phyloP scores from a whole-genome alignment of 169 alveolate genomes.

The Eimeria falciformis region DNA sequence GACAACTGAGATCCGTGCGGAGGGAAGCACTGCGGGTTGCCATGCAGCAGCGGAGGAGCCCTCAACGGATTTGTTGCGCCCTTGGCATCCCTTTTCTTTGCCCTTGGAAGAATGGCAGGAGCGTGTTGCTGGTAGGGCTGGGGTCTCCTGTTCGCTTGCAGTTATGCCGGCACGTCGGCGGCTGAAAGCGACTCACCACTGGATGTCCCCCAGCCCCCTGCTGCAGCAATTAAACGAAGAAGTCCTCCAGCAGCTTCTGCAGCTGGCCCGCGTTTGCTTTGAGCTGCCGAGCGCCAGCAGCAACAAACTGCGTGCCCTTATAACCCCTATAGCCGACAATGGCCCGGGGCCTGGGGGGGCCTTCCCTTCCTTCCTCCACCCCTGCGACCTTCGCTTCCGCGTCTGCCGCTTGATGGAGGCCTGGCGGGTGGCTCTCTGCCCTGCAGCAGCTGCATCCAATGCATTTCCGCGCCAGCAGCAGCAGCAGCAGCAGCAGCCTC shows the following conservation, averaged over 20 bases:
- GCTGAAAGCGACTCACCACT: conserved; percentile 3
- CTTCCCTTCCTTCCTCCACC: conserved; percentile 31
- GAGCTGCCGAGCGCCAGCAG: conserved; percentile 75
- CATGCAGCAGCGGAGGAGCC: not conserved
- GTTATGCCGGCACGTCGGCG: conserved; percentile 9
- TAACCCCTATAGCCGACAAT: conserved; percentile 57
- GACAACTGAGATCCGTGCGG: not conserved
- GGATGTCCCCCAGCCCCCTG: conserved; percentile 68
- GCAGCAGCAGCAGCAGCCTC: conserved; percentile 52
- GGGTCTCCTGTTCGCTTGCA: not conserved
- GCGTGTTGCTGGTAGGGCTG: not conserved
- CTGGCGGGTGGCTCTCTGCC: conserved; percentile 57
- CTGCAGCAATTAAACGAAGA: conserved; percentile 63
- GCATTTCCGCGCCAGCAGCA: conserved; percentile 32
- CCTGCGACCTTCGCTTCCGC: conserved; percentile 75
- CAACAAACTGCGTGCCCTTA: conserved; percentile 62
- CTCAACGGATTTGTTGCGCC: not conserved
- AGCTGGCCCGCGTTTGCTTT: conserved; percentile 63
- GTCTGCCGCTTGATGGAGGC: conserved; percentile 71
- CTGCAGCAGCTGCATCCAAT: not conserved
- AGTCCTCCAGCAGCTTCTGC: conserved; percentile 64
- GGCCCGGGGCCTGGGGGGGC: conserved; percentile 21
- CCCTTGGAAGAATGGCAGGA: conserved; percentile 41
- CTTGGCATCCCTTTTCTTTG: conserved; percentile 40
- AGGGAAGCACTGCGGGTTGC: not conserved